Percentiles rank a stretch among this genome's conserved stretches.
phyloP scores from a whole-genome alignment of 495 filamentous ascomycete genomes.

The Aspergillus sclerotioniger region DNA sequence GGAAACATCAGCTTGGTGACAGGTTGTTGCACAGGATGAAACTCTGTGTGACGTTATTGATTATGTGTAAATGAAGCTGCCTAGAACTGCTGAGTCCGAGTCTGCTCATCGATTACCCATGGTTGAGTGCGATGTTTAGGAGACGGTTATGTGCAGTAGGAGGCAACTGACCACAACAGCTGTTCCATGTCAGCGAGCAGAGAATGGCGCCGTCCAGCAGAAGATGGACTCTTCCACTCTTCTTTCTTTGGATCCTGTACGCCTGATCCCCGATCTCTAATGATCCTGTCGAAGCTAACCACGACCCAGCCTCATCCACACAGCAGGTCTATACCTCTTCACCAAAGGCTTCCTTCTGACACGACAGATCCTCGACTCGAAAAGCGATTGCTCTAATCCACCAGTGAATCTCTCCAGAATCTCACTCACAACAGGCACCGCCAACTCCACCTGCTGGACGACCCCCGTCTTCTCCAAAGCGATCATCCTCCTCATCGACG shows the following conservation, averaged over 20 bases:
- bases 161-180: too few relatives aligned
- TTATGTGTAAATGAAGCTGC: neutral
- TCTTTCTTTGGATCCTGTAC: slow-evolving; percentile 1
- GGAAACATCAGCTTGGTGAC: neutral
- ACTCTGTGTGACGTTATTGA: neutral
- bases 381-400: slow-evolving; percentile 64
- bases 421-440: slow-evolving; percentile 9
- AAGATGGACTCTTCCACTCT: neutral
- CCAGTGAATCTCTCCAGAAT: neutral
- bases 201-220: neutral
- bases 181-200: too few relatives aligned
- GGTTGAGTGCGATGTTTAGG: neutral
- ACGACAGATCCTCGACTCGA: slow-evolving; percentile 77
- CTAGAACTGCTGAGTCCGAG: neutral
- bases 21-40: neutral
- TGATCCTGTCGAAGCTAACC: neutral
- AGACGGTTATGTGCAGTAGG: neutral
- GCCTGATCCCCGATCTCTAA: neutral
- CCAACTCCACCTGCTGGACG: slow-evolving; percentile 76
- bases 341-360: slow-evolving; percentile 93
- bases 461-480: slow-evolving; percentile 89
- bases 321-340: slow-evolving; percentile 81
- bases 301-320: slow-evolving; percentile 59
- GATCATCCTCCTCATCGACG: slow-evolving; percentile 85
- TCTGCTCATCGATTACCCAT: neutral